phyloP scores from a whole-genome alignment of 208 protist genomes.

The Crithidia bombi region DNA sequence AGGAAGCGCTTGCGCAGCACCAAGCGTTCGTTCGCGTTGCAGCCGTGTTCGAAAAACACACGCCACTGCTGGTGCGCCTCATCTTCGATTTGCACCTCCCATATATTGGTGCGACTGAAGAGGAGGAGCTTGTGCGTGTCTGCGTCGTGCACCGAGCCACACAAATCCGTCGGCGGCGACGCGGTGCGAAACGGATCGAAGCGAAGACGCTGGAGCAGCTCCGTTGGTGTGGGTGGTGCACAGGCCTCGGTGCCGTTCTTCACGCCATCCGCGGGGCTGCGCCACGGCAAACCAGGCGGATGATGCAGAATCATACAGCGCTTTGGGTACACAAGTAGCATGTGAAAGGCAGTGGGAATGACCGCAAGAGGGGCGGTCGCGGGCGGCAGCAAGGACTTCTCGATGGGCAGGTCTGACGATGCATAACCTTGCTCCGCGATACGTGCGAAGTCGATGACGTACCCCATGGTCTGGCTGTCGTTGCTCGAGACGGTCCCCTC shows the following conservation, averaged over 20 bases:
- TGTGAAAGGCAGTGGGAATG: slow-evolving; percentile 93
- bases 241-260: background rate
- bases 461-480: slow-evolving; percentile 3
- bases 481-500: background rate
- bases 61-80: slow-evolving; percentile 78
- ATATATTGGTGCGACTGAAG: slow-evolving; percentile 53
- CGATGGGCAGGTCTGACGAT: background rate
- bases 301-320: slow-evolving; percentile 83
- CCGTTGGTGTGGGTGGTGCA: slow-evolving; percentile 33
- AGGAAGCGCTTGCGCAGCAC: slow-evolving; percentile 60
- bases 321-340: slow-evolving; percentile 88
- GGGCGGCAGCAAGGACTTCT: slow-evolving; percentile 15
- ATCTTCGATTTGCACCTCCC: slow-evolving; percentile 65
- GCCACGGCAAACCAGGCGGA: slow-evolving; percentile 78
- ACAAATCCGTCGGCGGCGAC: slow-evolving; percentile 19
- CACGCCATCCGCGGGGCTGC: slow-evolving; percentile 27
- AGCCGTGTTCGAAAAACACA: slow-evolving; percentile 74
- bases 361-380: slow-evolving; percentile 40
- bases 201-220: slow-evolving; percentile 74
- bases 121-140: slow-evolving; percentile 56
- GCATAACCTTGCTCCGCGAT: slow-evolving; percentile 1
- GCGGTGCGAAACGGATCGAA: slow-evolving; percentile 72
- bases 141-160: slow-evolving; percentile 55
- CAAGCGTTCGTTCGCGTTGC: slow-evolving; percentile 18
- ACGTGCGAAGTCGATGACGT: slow-evolving; percentile 24